Evolutionary conservation across 148 eudicot genomes (phyloP).

Genomic region (Bassia scoparia): DNA sequence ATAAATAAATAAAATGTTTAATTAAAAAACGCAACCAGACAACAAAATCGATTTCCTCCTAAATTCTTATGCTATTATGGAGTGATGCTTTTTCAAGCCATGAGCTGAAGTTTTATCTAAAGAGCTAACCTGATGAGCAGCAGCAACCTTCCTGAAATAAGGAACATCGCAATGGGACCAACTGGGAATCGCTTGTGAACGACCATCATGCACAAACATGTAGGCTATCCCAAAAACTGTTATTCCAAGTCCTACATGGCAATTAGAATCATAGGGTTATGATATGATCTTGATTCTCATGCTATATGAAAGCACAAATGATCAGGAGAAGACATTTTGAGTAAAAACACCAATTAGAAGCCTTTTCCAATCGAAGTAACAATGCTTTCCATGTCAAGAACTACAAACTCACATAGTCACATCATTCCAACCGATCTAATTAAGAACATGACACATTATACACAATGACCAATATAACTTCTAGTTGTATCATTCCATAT

Average conservation of each 20-base stretch:
- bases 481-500: too few species aligned
- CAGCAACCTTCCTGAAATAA: conserved; percentile 79
- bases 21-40: not conserved
- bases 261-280: not conserved
- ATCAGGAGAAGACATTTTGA: too few species aligned
- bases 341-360: too few species aligned
- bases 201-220: conserved; percentile 99
- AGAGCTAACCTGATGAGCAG: conserved; percentile 79
- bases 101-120: not conserved
- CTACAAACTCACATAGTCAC: too few species aligned
- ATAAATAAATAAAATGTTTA: too few species aligned
- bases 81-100: not conserved
- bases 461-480: too few species aligned
- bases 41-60: not conserved
- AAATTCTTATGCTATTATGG: not conserved
- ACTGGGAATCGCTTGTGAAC: conserved; percentile 93
- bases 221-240: conserved; percentile 98
- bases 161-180: conserved; percentile 96
- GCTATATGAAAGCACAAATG: too few species aligned
- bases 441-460: too few species aligned
- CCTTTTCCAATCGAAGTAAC: too few species aligned
- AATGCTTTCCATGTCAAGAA: too few species aligned
- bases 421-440: too few species aligned
- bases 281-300: too few species aligned
- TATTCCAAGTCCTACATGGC: conserved; percentile 81